Base-by-base conservation (phyloP, 2,329 filamentous ascomycete species). In the Exophiala lecanii-corni region DNA sequence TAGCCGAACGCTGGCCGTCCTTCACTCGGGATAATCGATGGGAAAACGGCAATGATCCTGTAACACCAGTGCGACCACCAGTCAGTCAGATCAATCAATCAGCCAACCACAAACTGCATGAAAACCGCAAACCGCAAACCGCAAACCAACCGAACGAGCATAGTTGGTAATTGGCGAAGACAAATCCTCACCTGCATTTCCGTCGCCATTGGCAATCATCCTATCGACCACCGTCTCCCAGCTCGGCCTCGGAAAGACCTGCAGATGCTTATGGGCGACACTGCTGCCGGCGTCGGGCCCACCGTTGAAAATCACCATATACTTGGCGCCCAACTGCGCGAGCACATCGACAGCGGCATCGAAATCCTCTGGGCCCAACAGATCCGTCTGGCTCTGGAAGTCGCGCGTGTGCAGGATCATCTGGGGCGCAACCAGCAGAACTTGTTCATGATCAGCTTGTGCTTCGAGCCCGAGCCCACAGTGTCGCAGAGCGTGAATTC, bases 181-280 rank as follows among this genome's bases (percentile, higher is more conserved):
- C 25, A 28, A n/a, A 28, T n/a, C 7, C 25, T 9, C 10, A 17
- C 30, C 10, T 33, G 7, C 7, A 6, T 15, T 33, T 7, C 16
- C 16, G 6, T 7, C 30, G 13, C 10, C 6, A n/a, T 15, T n/a
- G 25, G 25, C 7, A 28, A 9, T 9, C 9, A 36, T 26, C 10
- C 28, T 26, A 34, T 39, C 41, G 5, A 30, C 26, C 12, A 33
- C n/a, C 4, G 17, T 44, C 36, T 31, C 25, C 35, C 41, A 33
- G 2, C 34, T 35, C 23, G 64, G 63, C 37, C 54, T 48, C 1
- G 59, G 62, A 26, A 70, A 60, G 1, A 70, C 43, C 44, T 71
- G 68, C 41, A 69, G 50, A 54, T 71, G 68, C 49, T 71, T 71
- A 53, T 71, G 68, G 3, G 64, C 63, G 36, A 66, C 60, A 9